A percentile compares a stretch with the other conserved stretches of the same genome.
These are phyloP conservation scores for Coleophoma eucalyptorum DNA, from an alignment of 2,329 filamentous ascomycete species.

Conservation along the genomic window DNA sequence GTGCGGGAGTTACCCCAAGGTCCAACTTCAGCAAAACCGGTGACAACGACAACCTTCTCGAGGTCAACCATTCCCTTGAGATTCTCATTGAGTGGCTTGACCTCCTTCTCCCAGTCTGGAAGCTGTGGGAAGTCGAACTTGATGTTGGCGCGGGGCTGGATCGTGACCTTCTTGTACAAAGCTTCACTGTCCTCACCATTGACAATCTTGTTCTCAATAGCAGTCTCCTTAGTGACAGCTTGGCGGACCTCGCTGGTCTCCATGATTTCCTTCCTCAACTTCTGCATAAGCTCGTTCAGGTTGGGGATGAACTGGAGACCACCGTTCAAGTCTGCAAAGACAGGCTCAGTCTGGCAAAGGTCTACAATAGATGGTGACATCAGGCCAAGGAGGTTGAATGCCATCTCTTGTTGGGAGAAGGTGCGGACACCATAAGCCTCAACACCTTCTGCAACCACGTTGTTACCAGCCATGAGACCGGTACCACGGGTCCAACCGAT, in stretches of 20 bases:
- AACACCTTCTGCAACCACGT: constrained; percentile 93
- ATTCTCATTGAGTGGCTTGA: constrained; percentile 81
- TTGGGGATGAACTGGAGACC: constrained; percentile 97
- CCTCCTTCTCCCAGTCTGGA: constrained; percentile 86
- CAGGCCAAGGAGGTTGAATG: constrained; percentile 93
- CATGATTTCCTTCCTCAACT: constrained; percentile 89
- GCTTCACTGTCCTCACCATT: constrained; percentile 91
- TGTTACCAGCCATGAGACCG: constrained; percentile 96
- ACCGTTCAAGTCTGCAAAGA: constrained; percentile 96
- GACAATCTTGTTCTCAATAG: constrained; percentile 95
- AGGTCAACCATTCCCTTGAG: constrained; percentile 98
- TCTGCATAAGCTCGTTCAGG: constrained; percentile 90
- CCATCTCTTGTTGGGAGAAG: constrained; percentile 99
- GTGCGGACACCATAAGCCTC: constrained; percentile 96
- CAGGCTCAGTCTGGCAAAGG: constrained; percentile 90
- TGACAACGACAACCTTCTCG: constrained; percentile 96
- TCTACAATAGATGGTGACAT: constrained; percentile 95
- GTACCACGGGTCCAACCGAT: constrained; percentile 99
- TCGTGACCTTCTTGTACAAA: constrained; percentile 89
- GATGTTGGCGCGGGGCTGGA: constrained; percentile 94
- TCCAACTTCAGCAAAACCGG: constrained; percentile 92
- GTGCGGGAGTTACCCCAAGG: constrained; percentile 99
- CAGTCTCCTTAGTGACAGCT: constrained; percentile 91
- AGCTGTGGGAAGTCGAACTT: constrained; percentile 93
- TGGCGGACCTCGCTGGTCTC: constrained; percentile 91